Conservation (phyloP, 352 stramenopile species). For the Globisporangium solare region DNA sequence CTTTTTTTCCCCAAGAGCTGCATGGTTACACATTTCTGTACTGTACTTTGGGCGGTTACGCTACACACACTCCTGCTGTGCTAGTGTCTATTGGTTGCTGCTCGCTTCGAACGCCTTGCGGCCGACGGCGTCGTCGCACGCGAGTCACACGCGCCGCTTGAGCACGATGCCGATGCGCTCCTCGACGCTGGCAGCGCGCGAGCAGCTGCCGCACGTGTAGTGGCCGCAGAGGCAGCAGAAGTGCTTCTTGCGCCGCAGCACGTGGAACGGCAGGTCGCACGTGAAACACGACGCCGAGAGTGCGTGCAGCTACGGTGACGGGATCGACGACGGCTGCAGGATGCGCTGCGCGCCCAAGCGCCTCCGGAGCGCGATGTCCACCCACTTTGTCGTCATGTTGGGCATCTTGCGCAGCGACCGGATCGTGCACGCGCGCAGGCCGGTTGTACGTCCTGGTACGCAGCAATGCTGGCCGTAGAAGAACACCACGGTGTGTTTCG, state of each 20-base stretch:
- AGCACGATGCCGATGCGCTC: slow-evolving; percentile 37
- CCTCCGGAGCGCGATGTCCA: slow-evolving; percentile 17
- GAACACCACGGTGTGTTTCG: slow-evolving; percentile 20
- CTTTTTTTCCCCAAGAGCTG: neutral
- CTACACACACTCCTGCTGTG: no score
- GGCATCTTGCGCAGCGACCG: slow-evolving; percentile 16
- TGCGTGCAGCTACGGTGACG: slow-evolving; percentile 5
- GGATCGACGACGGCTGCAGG: slow-evolving; percentile 4
- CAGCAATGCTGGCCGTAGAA: slow-evolving; percentile 11
- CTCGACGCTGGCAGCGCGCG: slow-evolving; percentile 32
- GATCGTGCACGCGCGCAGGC: slow-evolving; percentile 7
- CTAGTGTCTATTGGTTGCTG: neutral
- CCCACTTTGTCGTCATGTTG: slow-evolving; percentile 13
- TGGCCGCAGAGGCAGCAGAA: slow-evolving; percentile 43
- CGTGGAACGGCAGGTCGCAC: slow-evolving; percentile 14
- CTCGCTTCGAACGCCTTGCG: slow-evolving; percentile 2
- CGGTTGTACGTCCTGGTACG: neutral
- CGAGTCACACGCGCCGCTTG: slow-evolving; percentile 29
- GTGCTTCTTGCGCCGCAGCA: slow-evolving; percentile 22
- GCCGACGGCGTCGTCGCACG: slow-evolving; percentile 28
- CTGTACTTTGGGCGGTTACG: no score
- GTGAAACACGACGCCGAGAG: slow-evolving; percentile 16
- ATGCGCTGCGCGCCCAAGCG: slow-evolving; percentile 14
- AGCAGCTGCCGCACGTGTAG: slow-evolving; percentile 31
- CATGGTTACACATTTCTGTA: slow-evolving; percentile 12